phyloP scores from a whole-genome alignment of 805 yeast species.

The Candida glaebosa region DNA sequence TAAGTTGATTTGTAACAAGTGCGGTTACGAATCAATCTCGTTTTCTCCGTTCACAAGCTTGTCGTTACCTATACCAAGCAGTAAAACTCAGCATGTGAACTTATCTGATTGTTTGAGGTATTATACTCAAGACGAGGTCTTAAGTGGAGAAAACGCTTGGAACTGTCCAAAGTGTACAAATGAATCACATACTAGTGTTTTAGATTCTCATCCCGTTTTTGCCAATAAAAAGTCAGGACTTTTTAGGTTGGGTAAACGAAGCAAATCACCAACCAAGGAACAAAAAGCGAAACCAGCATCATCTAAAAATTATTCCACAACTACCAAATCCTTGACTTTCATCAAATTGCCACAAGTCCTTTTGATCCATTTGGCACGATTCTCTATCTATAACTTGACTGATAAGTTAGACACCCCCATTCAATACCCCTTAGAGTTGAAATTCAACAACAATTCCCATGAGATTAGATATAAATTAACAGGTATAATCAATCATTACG shows the following conservation, averaged over 20 bases:
- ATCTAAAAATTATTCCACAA: constrained; percentile 2
- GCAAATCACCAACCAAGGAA: constrained; percentile 32
- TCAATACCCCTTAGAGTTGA: constrained; percentile 53
- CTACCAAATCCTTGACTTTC: constrained; percentile 26
- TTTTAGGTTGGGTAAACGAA: constrained; percentile 30
- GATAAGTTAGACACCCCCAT: constrained; percentile 50
- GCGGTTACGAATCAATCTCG: constrained; percentile 58
- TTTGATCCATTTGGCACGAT: constrained; percentile 39
- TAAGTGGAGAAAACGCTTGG: constrained; percentile 81
- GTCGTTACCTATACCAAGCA: constrained; percentile 58
- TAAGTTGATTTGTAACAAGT: constrained; percentile 57
- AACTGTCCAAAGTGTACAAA: constrained; percentile 67
- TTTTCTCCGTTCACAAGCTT: constrained; percentile 61
- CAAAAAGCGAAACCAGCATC: constrained; percentile 8
- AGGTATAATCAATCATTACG: constrained; percentile 69
- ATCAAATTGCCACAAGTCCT: constrained; percentile 35
- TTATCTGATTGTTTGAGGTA: constrained; percentile 62
- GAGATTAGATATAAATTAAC: constrained; percentile 49
- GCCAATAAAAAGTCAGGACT: constrained; percentile 31
- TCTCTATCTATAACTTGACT: constrained; percentile 48
- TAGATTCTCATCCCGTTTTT: constrained; percentile 38
- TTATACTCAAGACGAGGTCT: constrained; percentile 60
- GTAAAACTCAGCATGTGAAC: constrained; percentile 29
- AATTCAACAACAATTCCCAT: constrained; percentile 33
- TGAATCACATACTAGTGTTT: constrained; percentile 13